Percentiles rank a stretch among this genome's conserved stretches.
These are phyloP conservation scores for Claviceps sp. DNA, from an alignment of 2,329 filamentous ascomycete genomes.

Conservation along the genomic window DNA sequence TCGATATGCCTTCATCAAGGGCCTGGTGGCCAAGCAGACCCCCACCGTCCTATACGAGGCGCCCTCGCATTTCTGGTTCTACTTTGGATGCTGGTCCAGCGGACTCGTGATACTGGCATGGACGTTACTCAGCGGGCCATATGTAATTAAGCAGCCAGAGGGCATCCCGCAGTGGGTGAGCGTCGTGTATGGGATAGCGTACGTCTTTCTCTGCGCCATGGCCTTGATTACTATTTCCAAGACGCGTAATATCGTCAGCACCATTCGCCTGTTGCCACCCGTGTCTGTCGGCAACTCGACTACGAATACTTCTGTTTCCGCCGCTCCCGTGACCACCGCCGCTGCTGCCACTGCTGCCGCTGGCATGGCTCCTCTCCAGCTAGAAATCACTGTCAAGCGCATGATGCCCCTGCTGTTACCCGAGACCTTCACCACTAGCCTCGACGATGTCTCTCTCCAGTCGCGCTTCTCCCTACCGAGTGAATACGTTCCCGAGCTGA, in stretches of 20 bases:
- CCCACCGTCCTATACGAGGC: slow-evolving; percentile 51
- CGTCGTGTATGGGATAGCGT: slow-evolving; percentile 42
- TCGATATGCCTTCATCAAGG: slow-evolving; percentile 35
- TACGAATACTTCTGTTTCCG: slow-evolving; percentile 3
- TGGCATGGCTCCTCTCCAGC: slow-evolving; percentile 20
- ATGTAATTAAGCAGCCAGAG: slow-evolving; percentile 25
- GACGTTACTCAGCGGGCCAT: slow-evolving; percentile 21
- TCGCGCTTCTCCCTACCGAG: slow-evolving; percentile 25
- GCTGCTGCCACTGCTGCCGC: slow-evolving; percentile 1
- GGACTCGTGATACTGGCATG: slow-evolving; percentile 28
- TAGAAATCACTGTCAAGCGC: slow-evolving; percentile 40
- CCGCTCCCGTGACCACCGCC: neutral
- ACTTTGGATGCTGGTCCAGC: slow-evolving; percentile 44
- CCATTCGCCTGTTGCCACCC: slow-evolving; percentile 43
- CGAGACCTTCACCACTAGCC: slow-evolving; percentile 25
- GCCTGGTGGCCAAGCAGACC: slow-evolving; percentile 40
- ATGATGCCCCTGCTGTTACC: slow-evolving; percentile 33
- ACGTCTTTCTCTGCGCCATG: slow-evolving; percentile 44
- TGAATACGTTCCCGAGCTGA: slow-evolving; percentile 23
- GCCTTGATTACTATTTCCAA: slow-evolving; percentile 47
- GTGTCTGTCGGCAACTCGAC: slow-evolving; percentile 8
- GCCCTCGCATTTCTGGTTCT: slow-evolving; percentile 49
- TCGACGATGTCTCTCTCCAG: slow-evolving; percentile 22
- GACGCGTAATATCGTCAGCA: slow-evolving; percentile 42
- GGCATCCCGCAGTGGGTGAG: slow-evolving; percentile 43